phyloP scores from a whole-genome alignment of 441 rosid species.

The Pelargonium fulgidum region DNA sequence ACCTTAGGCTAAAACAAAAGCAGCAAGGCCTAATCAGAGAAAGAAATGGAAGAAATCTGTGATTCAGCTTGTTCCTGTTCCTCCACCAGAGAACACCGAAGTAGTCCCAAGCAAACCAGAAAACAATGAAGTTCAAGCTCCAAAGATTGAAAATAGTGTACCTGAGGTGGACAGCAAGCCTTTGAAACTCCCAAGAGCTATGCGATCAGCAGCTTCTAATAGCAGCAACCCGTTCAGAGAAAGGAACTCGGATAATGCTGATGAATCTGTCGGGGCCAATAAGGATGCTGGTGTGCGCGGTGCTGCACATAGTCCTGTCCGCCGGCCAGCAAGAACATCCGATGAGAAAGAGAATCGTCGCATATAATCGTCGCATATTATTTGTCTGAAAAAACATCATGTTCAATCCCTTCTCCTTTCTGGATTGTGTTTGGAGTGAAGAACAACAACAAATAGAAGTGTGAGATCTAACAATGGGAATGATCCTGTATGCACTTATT shows the following conservation, averaged over 20 bases:
- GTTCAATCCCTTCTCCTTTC: not conserved
- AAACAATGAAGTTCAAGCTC: slow-evolving; percentile 15
- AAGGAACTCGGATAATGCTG: slow-evolving; percentile 57
- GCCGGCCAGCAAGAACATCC: slow-evolving; percentile 39
- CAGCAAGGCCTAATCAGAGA: slow-evolving; percentile 56
- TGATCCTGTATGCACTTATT: slow-evolving; percentile 5
- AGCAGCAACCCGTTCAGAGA: slow-evolving; percentile 63
- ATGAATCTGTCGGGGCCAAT: slow-evolving; percentile 25
- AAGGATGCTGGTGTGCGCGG: slow-evolving; percentile 33
- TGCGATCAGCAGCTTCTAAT: slow-evolving; percentile 55
- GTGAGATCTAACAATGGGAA: not conserved
- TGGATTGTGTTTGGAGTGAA: not conserved
- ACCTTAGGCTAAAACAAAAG: slow-evolving; percentile 61
- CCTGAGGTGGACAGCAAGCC: slow-evolving; percentile 34
- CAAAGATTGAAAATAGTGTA: slow-evolving; percentile 30
- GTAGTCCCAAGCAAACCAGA: not conserved
- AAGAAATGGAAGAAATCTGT: slow-evolving; percentile 70
- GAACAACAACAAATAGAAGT: not conserved
- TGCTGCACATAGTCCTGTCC: slow-evolving; percentile 35
- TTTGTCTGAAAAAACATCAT: too few relatives aligned
- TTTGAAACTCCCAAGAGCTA: slow-evolving; percentile 75
- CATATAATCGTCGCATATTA: too few relatives aligned
- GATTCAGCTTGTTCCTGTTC: slow-evolving; percentile 69
- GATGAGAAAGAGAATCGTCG: slow-evolving; percentile 78
- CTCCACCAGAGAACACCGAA: slow-evolving; percentile 30